Evolutionary conservation across 2,329 filamentous ascomycete species (phyloP), one percentile per base, ranked within the genome.

Genomic region (Nemania sp.): DNA sequence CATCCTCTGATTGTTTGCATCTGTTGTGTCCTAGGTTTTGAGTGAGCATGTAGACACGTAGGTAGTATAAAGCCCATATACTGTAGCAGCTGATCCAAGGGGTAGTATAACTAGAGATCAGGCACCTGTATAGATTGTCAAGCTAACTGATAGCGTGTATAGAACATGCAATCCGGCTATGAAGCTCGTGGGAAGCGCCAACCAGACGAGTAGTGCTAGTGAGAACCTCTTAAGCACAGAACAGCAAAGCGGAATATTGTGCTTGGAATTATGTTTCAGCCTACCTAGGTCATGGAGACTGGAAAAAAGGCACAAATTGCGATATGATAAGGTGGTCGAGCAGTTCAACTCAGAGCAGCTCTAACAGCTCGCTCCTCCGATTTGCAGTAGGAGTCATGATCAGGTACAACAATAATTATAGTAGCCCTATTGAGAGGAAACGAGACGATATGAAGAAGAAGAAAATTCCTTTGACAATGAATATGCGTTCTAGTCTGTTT

Each of bases 31-130:
- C 3, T 13, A 11, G 15, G 15, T 39, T 39, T 39, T n/a, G 35
- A 39, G 5, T 12, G 5, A 39, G 35, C 25, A 39, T 39, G 35
- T 39, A 39, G 35, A 39, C 4, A n/a, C n/a, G n/a, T 11, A 39
- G 35, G 35, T 83, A 54, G 85, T 74, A n/a, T n/a, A 85, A 72
- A 10, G 81, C 84, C 83, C 83, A 85, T 6, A 84, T 76, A 78
- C 75, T 3, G 81, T 84, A 20, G 77, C 80, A 54, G 77, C 75
- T 68, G 76, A 81, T 83, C 47, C 39, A 9, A 17, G 21, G 5
- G 17, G 21, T 1, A 59, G 39, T 32, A 43, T 5, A 34, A 52
- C 66, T 48, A 69, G 64, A 29, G 40, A 54, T 47, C 15, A n/a
- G 7, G 17, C 20, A 3, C 0, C 21, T 42, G 6, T 17, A 18